phyloP scores from a whole-genome alignment of 331 rosid species.

The Pyrus hybrid region DNA sequence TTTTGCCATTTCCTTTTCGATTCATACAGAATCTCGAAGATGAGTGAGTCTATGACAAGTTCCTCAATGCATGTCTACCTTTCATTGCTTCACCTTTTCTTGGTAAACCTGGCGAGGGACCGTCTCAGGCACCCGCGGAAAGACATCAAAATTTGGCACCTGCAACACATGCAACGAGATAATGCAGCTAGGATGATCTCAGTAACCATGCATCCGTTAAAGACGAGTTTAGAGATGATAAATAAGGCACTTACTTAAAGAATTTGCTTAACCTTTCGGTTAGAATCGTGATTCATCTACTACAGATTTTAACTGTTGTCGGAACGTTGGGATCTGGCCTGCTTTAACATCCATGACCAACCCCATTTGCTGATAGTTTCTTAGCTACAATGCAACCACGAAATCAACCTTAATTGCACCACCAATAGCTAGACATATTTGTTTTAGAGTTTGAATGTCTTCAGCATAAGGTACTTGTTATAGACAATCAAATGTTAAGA shows the following conservation, averaged over 20 bases:
- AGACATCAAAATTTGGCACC: not conserved
- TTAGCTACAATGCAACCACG: slow-evolving; percentile 33
- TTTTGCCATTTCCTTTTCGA: not conserved
- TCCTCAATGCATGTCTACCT: slow-evolving; percentile 1
- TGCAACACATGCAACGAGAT: not conserved
- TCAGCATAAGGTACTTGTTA: not conserved
- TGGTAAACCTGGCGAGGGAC: slow-evolving; percentile 2
- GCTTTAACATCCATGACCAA: slow-evolving; percentile 66
- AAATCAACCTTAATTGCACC: not conserved
- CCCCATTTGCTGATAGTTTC: slow-evolving; percentile 51
- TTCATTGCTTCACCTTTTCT: not conserved
- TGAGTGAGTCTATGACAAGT: not conserved
- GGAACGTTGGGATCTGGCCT: slow-evolving; percentile 46
- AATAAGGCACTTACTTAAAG: not conserved
- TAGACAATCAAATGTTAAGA: too few relatives aligned
- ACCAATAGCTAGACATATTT: not conserved
- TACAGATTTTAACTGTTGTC: slow-evolving; percentile 44
- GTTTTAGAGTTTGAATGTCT: not conserved
- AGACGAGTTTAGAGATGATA: not conserved
- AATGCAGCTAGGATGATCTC: not conserved
- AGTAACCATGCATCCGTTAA: not conserved
- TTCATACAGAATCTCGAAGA: slow-evolving; percentile 1
- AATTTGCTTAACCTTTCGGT: slow-evolving; percentile 6
- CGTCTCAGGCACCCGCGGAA: not conserved
- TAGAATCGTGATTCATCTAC: slow-evolving; percentile 33